These are phyloP conservation scores for Haplosporangium sp. DNA, from an alignment of 371 early-diverging fungal genomes.

Conservation along the genomic window DNA sequence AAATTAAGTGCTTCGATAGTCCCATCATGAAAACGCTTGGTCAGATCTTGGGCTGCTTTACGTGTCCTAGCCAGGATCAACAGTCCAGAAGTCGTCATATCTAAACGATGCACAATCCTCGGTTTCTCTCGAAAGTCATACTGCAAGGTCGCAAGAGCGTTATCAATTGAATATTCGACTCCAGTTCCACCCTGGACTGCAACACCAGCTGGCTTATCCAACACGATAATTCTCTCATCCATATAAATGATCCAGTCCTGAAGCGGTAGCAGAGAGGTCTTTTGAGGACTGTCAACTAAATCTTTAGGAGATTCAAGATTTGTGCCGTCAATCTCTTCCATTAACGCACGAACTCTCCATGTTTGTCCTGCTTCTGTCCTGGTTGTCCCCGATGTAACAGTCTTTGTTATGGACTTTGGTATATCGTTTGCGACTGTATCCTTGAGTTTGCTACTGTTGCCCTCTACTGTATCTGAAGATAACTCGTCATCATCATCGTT, in stretches of 20 bases:
- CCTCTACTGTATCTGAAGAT: not conserved
- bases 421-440: not conserved
- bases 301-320: not conserved
- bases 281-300: not conserved
- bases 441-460: not conserved
- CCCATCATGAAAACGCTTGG: slow-evolving; percentile 29
- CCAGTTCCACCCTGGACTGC: slow-evolving; percentile 39
- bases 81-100: slow-evolving; percentile 41
- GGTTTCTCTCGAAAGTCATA: slow-evolving; percentile 17
- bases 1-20: not conserved
- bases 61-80: slow-evolving; percentile 39
- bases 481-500: too few species aligned
- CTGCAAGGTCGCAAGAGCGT: slow-evolving; percentile 24
- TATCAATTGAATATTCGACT: slow-evolving; percentile 14
- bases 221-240: slow-evolving; percentile 25
- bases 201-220: slow-evolving; percentile 39
- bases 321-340: not conserved
- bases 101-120: slow-evolving; percentile 37
- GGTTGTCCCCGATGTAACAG: not conserved
- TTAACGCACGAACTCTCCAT: slow-evolving; percentile 25
- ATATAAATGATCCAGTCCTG: slow-evolving; percentile 34
- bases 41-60: slow-evolving; percentile 34
- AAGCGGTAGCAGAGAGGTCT: slow-evolving; percentile 15
- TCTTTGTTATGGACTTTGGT: not conserved
- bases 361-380: slow-evolving; percentile 26